Evolutionary conservation across 306 rosid genomes (phyloP), one percentile per base, ranked within the genome.

Genomic region (Datisca glomerata): DNA sequence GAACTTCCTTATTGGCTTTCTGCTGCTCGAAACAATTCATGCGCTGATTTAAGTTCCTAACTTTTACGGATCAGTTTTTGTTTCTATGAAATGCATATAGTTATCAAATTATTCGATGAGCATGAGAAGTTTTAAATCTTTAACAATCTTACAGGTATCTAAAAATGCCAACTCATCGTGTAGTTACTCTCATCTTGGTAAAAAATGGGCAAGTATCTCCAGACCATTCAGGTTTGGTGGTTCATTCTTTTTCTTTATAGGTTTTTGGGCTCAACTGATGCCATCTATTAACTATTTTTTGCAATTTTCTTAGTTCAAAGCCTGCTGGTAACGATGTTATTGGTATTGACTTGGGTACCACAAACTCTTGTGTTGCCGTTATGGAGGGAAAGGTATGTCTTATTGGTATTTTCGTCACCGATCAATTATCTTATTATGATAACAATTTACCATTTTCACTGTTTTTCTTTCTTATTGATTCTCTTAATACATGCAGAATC

Each of bases 171-270:
- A 70, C 50, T 43, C 86, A 11, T 72, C 82, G 0, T 69, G 56
- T 32, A 19, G 18, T 21, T 21, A 27, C 9, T 37, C 45, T 5
- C 59, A 56, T 49, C 52, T 68, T 9, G 68, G 65, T 44, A 63
- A 72, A 14, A 79, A 33, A 12, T 83, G 82, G 80, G 34, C 80
- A 17, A 75, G 71, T 48, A 62, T 79, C 63, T 55, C 75, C 20
- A 70, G 94, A 37, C 73, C 82, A 24, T 83, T 79, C 68, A 83
- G 94, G 94, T 83, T 53, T 12, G 9, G 31, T 17, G 11, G 33
- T 33, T 21, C 7, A 49, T 8, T 36, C 27, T 23, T 3, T 8
- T 35, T 12, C 20, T 18, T 25, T 4, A 12, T 21, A 3, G 21
- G 2, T 5, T 18, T 19, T 16, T 10, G n/a, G 6, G 7, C 32